Conservation (phyloP, 306 rosid species). For the Medicago arabica region DNA sequence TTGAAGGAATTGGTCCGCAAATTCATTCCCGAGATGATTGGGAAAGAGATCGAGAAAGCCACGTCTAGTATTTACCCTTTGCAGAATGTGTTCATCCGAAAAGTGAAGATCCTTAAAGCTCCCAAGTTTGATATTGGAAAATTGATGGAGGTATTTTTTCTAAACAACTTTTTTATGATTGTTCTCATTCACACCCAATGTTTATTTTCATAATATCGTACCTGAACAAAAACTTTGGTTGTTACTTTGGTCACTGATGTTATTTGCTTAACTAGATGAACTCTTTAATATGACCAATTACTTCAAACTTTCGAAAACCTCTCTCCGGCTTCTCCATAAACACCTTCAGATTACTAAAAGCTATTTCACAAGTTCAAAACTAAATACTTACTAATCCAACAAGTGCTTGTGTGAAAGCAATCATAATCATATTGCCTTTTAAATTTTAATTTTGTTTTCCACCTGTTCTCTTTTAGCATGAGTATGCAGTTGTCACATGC, state of each 20-base stretch:
- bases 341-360: too few relatives aligned
- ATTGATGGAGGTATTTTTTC: constrained; percentile 79
- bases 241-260: not conserved
- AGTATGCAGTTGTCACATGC: not conserved
- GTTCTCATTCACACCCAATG: not conserved
- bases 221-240: not conserved
- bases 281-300: not conserved
- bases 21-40: constrained; percentile 88
- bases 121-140: constrained; percentile 95
- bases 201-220: not conserved
- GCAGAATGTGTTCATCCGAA: constrained; percentile 83
- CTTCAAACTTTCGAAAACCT: not conserved
- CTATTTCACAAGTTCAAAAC: not conserved
- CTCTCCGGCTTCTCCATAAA: not conserved
- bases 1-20: constrained; percentile 89
- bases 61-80: constrained; percentile 79
- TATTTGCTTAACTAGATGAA: not conserved
- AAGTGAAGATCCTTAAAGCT: constrained; percentile 93
- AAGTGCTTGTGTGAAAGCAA: not conserved
- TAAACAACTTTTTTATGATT: too few relatives aligned
- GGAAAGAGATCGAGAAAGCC: constrained; percentile 91
- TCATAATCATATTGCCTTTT: too few relatives aligned
- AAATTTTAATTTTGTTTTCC: too few relatives aligned
- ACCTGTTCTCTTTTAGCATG: not conserved
- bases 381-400: not conserved